Percentiles rank a stretch among this genome's conserved stretches.
Conservation (phyloP, 331 rosid species). For the Malus hybrid region DNA sequence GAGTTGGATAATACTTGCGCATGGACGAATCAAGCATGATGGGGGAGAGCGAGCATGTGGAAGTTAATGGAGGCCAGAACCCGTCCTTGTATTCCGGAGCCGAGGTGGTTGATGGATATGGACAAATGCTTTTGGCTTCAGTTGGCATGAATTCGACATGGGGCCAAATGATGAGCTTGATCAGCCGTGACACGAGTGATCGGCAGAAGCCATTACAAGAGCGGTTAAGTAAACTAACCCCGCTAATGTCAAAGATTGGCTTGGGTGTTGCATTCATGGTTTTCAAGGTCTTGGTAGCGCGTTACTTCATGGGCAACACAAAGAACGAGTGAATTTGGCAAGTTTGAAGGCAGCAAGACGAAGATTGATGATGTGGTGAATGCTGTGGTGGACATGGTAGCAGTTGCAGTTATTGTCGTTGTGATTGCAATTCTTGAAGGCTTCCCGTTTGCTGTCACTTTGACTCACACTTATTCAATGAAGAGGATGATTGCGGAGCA, state of each 20-base stretch:
- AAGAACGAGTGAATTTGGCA: slow-evolving; percentile 10
- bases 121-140: slow-evolving; percentile 20
- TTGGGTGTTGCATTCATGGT: slow-evolving; percentile 27
- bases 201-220: slow-evolving; percentile 19
- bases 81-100: slow-evolving; percentile 22
- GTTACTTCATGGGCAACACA: slow-evolving; percentile 25
- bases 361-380: slow-evolving; percentile 18
- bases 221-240: slow-evolving; percentile 13
- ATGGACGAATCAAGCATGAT: slow-evolving; percentile 25
- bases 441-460: slow-evolving; percentile 18
- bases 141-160: slow-evolving; percentile 25
- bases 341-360: slow-evolving; percentile 12
- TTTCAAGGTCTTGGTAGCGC: slow-evolving; percentile 7
- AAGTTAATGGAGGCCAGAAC: neutral
- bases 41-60: slow-evolving; percentile 28
- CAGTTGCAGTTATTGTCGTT: slow-evolving; percentile 23
- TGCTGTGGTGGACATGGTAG: slow-evolving; percentile 13
- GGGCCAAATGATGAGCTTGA: slow-evolving; percentile 23
- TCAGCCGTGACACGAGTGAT: slow-evolving; percentile 8
- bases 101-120: slow-evolving; percentile 17
- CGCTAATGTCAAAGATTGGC: slow-evolving; percentile 18
- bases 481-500: slow-evolving; percentile 31
- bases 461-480: slow-evolving; percentile 34
- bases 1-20: too few relatives aligned
- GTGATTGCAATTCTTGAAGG: slow-evolving; percentile 36